phyloP scores from a whole-genome alignment of 2,329 filamentous ascomycete genomes.

The Xylariaceae sp. region DNA sequence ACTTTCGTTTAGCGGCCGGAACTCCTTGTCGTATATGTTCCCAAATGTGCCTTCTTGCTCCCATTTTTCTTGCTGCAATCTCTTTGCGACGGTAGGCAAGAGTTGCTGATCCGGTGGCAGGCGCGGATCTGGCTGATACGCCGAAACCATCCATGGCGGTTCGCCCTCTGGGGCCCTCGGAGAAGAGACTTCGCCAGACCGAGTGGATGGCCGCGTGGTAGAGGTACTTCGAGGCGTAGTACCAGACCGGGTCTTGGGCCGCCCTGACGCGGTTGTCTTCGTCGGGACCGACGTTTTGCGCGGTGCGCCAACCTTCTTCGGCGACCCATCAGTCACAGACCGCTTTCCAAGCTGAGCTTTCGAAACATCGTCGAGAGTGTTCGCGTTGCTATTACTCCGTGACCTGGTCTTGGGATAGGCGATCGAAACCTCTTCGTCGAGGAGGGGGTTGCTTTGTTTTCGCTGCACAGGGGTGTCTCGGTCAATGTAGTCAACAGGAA shows the following conservation, averaged over 20 bases:
- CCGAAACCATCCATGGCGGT: slow-evolving; percentile 88
- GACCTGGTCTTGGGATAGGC: slow-evolving; percentile 58
- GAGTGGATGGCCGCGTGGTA: slow-evolving; percentile 54
- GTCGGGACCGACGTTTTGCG: slow-evolving; percentile 42
- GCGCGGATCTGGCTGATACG: slow-evolving; percentile 93
- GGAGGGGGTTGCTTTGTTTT: slow-evolving; percentile 48
- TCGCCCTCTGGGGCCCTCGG: slow-evolving; percentile 78
- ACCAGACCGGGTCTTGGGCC: slow-evolving; percentile 59
- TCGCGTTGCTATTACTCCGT: slow-evolving; percentile 60
- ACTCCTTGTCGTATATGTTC: slow-evolving; percentile 79
- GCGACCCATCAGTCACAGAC: slow-evolving; percentile 45
- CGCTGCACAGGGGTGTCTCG: slow-evolving; percentile 65
- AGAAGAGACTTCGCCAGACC: slow-evolving; percentile 49
- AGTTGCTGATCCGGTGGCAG: slow-evolving; percentile 93
- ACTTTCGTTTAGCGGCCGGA: slow-evolving; percentile 73
- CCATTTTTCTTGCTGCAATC: slow-evolving; percentile 92
- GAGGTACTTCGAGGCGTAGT: slow-evolving; percentile 43
- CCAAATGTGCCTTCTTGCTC: slow-evolving; percentile 85
- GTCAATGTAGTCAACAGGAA: slow-evolving; percentile 66
- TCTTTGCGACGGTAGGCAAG: slow-evolving; percentile 85
- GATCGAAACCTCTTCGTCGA: slow-evolving; percentile 53
- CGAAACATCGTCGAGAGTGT: slow-evolving; percentile 46
- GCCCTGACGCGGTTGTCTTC: slow-evolving; percentile 40
- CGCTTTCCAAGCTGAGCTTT: slow-evolving; percentile 34
- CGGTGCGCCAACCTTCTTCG: slow-evolving; percentile 44